phyloP scores from a whole-genome alignment of 1,284 basidiomycete genomes.

The Sporisorium exsertum region DNA sequence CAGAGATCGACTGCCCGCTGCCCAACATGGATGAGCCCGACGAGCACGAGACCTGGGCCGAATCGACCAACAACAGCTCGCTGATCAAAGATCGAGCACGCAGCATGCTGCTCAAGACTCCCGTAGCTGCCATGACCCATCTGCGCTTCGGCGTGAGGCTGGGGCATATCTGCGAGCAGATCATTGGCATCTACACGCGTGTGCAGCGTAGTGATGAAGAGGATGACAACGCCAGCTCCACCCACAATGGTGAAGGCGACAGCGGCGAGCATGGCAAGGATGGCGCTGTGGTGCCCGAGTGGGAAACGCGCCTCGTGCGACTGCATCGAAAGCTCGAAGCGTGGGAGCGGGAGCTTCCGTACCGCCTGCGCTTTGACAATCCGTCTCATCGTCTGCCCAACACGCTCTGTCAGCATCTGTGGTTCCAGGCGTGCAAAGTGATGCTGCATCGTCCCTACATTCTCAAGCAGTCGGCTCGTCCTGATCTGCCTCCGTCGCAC shows the following conservation, averaged over 20 bases:
- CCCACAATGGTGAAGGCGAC: not conserved
- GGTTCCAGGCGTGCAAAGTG: conserved; percentile 50
- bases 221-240: conserved; percentile 2
- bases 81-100: conserved; percentile 42
- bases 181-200: conserved; percentile 55
- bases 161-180: conserved; percentile 43
- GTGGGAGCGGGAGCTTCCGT: conserved; percentile 36
- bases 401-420: conserved; percentile 40
- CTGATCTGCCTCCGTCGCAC: conserved; percentile 49
- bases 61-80: conserved; percentile 48
- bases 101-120: conserved; percentile 42
- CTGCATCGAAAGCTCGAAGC: conserved; percentile 33
- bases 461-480: conserved; percentile 45
- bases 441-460: conserved; percentile 58
- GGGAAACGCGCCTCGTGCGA: conserved; percentile 32
- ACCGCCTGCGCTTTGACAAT: conserved; percentile 40
- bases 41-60: conserved; percentile 52
- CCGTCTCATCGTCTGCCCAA: conserved; percentile 45
- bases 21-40: conserved; percentile 49
- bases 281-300: conserved; percentile 17
- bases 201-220: conserved; percentile 27
- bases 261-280: not conserved
- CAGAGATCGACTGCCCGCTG: conserved; percentile 60
- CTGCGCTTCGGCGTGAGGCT: conserved; percentile 36
- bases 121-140: conserved; percentile 42